A percentile compares a stretch with the other conserved stretches of the same genome.
Conservation (phyloP, 2,329 filamentous ascomycete genomes). For the Stachybotrys chlorohalonatus region DNA sequence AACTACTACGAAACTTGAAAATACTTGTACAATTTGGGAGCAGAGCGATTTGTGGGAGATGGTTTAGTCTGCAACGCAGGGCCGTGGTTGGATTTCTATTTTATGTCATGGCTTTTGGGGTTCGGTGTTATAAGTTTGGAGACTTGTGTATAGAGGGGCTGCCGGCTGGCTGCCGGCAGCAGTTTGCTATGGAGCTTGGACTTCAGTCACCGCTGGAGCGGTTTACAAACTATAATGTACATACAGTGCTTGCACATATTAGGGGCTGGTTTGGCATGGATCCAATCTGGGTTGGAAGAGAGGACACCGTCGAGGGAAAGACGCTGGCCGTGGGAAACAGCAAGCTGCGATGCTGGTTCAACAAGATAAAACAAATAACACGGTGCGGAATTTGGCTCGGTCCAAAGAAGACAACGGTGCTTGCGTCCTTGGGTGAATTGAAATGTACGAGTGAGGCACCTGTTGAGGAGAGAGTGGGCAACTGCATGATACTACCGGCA, state of each 20-base stretch:
- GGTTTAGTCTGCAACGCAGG: not conserved
- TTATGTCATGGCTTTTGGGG: not conserved
- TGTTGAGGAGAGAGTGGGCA: not conserved
- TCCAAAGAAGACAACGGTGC: not conserved
- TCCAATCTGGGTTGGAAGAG: not conserved
- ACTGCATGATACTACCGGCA: not conserved
- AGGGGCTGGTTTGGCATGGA: not conserved
- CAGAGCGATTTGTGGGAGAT: not conserved
- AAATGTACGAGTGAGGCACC: not conserved
- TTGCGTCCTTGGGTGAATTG: not conserved
- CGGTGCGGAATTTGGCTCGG: not conserved
- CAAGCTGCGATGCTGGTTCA: not conserved
- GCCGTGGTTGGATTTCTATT: not conserved
- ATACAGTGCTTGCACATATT: not conserved
- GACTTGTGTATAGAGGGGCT: not conserved
- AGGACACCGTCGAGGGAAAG: not conserved
- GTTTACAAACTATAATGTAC: not conserved
- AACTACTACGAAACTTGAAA: not conserved
- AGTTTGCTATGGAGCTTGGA: not conserved
- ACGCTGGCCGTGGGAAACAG: not conserved
- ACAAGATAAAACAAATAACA: not conserved
- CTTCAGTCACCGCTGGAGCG: not conserved
- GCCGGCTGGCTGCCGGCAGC: not conserved
- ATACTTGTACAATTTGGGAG: not conserved
- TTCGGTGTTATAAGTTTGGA: not conserved